Conservation (phyloP, 2,329 filamentous ascomycete genomes). For the Gaeumannomyces tritici region DNA sequence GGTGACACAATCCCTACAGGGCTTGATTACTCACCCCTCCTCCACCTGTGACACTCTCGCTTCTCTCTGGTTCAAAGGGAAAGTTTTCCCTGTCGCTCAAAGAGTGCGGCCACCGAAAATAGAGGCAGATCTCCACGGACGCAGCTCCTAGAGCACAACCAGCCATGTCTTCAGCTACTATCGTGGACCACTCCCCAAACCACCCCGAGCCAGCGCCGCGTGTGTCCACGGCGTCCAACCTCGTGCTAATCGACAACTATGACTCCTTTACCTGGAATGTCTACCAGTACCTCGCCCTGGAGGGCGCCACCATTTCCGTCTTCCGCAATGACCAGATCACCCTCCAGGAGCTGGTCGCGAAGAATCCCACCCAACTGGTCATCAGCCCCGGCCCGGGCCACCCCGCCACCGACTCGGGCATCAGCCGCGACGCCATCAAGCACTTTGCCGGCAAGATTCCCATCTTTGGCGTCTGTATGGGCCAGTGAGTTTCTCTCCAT, state of each 20-base stretch:
- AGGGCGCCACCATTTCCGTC: constrained; percentile 84
- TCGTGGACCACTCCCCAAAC: constrained; percentile 76
- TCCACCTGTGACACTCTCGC: background rate
- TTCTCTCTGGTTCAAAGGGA: background rate
- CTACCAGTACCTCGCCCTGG: constrained; percentile 95
- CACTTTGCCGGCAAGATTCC: constrained; percentile 93
- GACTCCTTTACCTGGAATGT: constrained; percentile 99
- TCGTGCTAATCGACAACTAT: constrained; percentile 97
- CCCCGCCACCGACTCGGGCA: constrained; percentile 80
- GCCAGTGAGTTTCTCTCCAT: constrained; percentile 53
- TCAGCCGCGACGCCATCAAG: constrained; percentile 84
- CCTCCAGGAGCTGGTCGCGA: constrained; percentile 70
- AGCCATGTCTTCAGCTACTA: constrained; percentile 17
- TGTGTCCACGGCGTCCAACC: constrained; percentile 73
- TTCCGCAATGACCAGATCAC: constrained; percentile 88
- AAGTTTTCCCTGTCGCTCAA: background rate
- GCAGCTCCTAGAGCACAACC: background rate
- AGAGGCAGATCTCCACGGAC: background rate
- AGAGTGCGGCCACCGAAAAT: background rate
- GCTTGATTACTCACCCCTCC: background rate
- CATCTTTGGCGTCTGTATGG: constrained; percentile 97
- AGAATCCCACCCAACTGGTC: constrained; percentile 86
- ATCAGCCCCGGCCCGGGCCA: constrained; percentile 94
- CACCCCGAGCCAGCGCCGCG: constrained; percentile 67
- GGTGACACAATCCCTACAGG: no score